Percentiles rank a stretch among this genome's conserved stretches.
Conservation (phyloP, 768 basidiomycete genomes). For the Sporobolomyces roseus region DNA sequence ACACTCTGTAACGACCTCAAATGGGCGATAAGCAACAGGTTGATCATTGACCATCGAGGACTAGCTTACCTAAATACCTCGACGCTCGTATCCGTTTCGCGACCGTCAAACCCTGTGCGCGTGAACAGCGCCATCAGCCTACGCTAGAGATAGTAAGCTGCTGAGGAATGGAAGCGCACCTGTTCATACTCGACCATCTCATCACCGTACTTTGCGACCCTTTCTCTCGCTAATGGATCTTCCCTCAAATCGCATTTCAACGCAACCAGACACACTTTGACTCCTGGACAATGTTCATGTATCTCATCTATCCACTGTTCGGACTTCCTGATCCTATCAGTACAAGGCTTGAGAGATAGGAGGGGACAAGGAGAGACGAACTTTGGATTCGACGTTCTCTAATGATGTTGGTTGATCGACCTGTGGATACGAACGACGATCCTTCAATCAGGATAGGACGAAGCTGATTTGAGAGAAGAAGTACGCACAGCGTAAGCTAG, state of each 20-base stretch:
- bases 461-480: not conserved
- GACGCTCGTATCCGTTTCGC: slow-evolving; percentile 54
- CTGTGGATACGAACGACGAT: slow-evolving; percentile 53
- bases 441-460: not conserved
- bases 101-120: slow-evolving; percentile 31
- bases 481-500: slow-evolving; percentile 81
- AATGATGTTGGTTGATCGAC: slow-evolving; percentile 92
- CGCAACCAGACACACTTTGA: slow-evolving; percentile 73
- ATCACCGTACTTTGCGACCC: slow-evolving; percentile 64
- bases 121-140: too few relatives aligned
- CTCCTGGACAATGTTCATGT: slow-evolving; percentile 81
- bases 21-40: too few relatives aligned
- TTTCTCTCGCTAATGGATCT: slow-evolving; percentile 66
- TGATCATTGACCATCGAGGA: too few relatives aligned
- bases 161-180: slow-evolving; percentile 54
- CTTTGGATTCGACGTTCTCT: slow-evolving; percentile 93
- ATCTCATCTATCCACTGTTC: slow-evolving; percentile 88
- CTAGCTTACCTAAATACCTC: slow-evolving; percentile 69
- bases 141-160: too few relatives aligned
- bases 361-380: too few relatives aligned
- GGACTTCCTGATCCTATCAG: too few relatives aligned
- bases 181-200: slow-evolving; percentile 87
- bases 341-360: not conserved
- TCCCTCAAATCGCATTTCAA: slow-evolving; percentile 94
- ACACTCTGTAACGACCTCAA: too few relatives aligned